Evolutionary conservation across 345 rosid species (phyloP), one percentile per base, ranked within the genome.

Genomic region (Gynandropsis gynandra): DNA sequence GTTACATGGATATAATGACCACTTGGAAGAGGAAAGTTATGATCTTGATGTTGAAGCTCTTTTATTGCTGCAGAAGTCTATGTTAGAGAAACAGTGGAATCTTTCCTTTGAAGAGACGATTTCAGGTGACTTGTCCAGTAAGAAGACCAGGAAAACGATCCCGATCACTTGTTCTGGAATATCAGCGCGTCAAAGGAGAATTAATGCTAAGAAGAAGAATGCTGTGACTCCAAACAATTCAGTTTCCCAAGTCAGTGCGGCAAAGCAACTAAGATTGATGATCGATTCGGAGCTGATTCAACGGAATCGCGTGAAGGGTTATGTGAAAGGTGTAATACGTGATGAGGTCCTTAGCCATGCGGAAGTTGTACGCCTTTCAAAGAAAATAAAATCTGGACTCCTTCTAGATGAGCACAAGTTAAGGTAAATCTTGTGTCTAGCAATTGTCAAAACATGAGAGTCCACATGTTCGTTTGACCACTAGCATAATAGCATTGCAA

Each of bases 31-130:
- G 13, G 68, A 72, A 46, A 58, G 44, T 60, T 36, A 11, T 45
- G 50, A 70, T 42, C 72, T 74, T 42, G 74, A 74, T 1, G 70
- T 89, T 16, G 95, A 89, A 38, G 94, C 84, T 40, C 79, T 86
- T 21, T 80, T 89, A 17, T 57, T 89, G 70, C 68, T 89, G 54
- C 98, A 90, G 74, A 90, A 80, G 72, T 81, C 89, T 49, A 78
- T 87, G 82, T 79, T 90, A 29, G 98, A 90, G 52, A 81, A 88
- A 64, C 95, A 87, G 38, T 90, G 98, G 98, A 83, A 70, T 56
- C 96, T 90, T 67, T 78, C 94, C 12, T 80, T 86, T 61, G 84
- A 83, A 41, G 67, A 76, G 50, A 69, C 58, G 1, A 54, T 42
- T 12, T 59, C 59, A 16, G 35, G 42, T 65, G 75, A 71, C 43